Evolutionary conservation across 1,139 yeast genomes (phyloP), one percentile per base, ranked within the genome.

Genomic region (Tardiomyces depauwii): DNA sequence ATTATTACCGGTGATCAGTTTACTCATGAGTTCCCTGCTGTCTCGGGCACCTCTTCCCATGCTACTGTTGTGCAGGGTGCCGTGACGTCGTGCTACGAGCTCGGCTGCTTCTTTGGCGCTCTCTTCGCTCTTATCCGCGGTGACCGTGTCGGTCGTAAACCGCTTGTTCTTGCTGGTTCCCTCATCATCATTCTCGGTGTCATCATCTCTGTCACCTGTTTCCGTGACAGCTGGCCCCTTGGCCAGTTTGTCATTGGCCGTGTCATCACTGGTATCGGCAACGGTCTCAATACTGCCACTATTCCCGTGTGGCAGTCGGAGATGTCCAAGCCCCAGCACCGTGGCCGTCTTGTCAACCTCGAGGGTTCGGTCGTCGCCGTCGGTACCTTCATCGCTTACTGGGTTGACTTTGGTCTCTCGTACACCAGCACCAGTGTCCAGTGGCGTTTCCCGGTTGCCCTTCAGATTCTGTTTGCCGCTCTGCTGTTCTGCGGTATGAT

Each of bases 391-490:
- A 68, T 82, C 59, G 83, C 88, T 14, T 82, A 82, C 69, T 83
- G 93, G 93, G 66, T 81, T 52, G 89, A 81, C 60, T 84, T 79
- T 58, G 93, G 91, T 19, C 71, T 83, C 48, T 77, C 82, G 10
- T 82, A 77, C 57, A 76, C 77, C 48, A 58, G 54, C 42, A 46
- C 50, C 25, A 52, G 51, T 2, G 51, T 57, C 39, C 56, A 59
- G 30, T 77, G 60, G 73, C 71, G 56, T 51, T 70, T 58, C 72
- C 69, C 68, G 2, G 66, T 60, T 11, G 66, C 62, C 1, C 51
- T 63, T 39, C 68, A 64, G 49, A 46, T 61, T 21, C 45, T 64
- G 3, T 62, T 62, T 46, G 66, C 63, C n/a, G 41, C 49, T 6
- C 47, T 36, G 38, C 48, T 16, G 16, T 30, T 30, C 5, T 4